Evolutionary conservation across 257 asterid genomes (phyloP).

Genomic region (Linderniella brevidens): DNA sequence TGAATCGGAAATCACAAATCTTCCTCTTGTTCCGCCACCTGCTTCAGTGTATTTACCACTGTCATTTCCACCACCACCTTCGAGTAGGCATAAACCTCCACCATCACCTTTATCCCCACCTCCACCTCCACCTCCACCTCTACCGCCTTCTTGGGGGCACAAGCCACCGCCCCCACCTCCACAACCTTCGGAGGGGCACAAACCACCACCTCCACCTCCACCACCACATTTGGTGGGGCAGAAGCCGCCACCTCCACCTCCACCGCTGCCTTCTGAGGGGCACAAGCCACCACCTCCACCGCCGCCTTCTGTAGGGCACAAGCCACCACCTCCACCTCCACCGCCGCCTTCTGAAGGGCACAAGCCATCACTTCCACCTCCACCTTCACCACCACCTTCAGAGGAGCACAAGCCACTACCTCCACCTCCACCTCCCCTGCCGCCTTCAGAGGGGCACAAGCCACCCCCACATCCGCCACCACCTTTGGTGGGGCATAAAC

Average conservation of each 20-base stretch:
- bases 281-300: conserved; percentile 11
- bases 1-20: no score
- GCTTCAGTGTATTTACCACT: conserved; percentile 15
- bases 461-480: no score
- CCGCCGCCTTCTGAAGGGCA: conserved; percentile 12
- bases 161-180: conserved; percentile 15
- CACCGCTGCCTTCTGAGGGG: no score
- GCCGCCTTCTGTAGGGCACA: conserved; percentile 13
- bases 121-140: conserved; percentile 12
- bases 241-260: no score
- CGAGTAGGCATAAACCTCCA: conserved; percentile 18
- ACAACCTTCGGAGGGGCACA: background rate
- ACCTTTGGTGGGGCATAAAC: no score
- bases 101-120: no score
- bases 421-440: conserved; percentile 20
- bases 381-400: conserved; percentile 17
- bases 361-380: conserved; percentile 13
- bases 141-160: no score
- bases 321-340: conserved; percentile 17
- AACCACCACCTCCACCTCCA: conserved; percentile 13
- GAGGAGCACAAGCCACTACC: conserved; percentile 3
- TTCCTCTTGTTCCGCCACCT: conserved; percentile 11
- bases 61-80: conserved; percentile 28
- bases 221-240: conserved; percentile 18
- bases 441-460: conserved; percentile 1